These are phyloP conservation scores for Fusarium odoratissimum DNA, from an alignment of 2,329 filamentous ascomycete species.

Conservation along the genomic window DNA sequence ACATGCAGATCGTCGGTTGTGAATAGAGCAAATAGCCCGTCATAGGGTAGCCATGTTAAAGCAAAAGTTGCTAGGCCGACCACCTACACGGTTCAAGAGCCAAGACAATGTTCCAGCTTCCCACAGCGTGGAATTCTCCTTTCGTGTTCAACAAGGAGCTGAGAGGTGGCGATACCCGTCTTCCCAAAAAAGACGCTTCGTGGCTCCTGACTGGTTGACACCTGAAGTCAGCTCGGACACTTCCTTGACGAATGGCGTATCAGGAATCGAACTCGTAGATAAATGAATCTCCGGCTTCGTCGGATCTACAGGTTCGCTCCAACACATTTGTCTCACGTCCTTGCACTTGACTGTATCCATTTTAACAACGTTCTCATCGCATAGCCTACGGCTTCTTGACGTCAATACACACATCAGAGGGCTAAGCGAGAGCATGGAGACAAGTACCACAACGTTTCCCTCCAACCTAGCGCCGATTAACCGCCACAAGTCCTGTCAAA, in stretches of 20 bases:
- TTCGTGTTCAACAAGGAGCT: constrained; percentile 5
- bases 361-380: not conserved
- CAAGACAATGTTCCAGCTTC: constrained; percentile 30
- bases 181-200: constrained; percentile 29
- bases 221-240: constrained; percentile 17
- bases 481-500: constrained; percentile 5
- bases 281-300: constrained; percentile 13
- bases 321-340: not conserved
- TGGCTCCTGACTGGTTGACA: constrained; percentile 38
- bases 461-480: constrained; percentile 9
- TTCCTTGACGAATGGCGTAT: constrained; percentile 33
- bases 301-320: constrained; percentile 15
- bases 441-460: constrained; percentile 3
- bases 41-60: not conserved
- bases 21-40: not conserved
- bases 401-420: constrained; percentile 7
- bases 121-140: constrained; percentile 12
- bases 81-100: constrained; percentile 6
- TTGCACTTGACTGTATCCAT: not conserved
- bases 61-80: not conserved
- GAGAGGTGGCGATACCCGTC: constrained; percentile 32
- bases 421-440: constrained; percentile 3
- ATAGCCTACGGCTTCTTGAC: constrained; percentile 8
- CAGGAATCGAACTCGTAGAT: constrained; percentile 1
- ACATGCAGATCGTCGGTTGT: not conserved